Base-by-base conservation (phyloP, 1,284 basidiomycete genomes). In the Boletus holoroseus region DNA sequence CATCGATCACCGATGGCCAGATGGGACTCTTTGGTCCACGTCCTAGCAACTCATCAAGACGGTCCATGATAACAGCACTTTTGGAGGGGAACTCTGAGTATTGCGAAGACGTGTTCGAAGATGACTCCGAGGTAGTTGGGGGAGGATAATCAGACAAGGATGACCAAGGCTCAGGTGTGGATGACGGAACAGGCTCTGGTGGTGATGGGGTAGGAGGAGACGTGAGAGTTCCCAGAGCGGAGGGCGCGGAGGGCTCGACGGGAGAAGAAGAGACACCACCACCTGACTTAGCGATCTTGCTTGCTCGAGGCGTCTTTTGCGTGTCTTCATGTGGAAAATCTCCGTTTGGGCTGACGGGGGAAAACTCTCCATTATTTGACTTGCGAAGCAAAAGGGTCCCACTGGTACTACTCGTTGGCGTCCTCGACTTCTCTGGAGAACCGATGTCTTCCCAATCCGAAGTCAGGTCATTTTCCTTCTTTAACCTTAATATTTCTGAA, bases 1-100 rank as follows among this genome's bases (percentile, higher is more conserved):
- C 83, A 55, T 93, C 91, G 42, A 94, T 75, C 28, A 79, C 76
- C 37, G 78, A 75, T 11, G 83, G 76, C 75, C 81, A 80, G 54
- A 77, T 71, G 0, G 81, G 76, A 63, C 80, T 79, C 60, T 77
- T 79, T 39, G 77, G 79, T 32, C 75, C 82, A 56, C 76, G 82
- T 47, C 72, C 79, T 39, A 81, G 72, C 60, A 77, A 81, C 63
- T 86, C 83, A 40, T 88, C 85, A 36, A 90, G 72, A 15, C 80
- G 76, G 50, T 86, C 81, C 53, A 90, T 72, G 37, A 89, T 70
- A 46, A 72, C 62, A 20, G 64, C 63, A n/a, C 73, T 68, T 50
- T 71, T 69, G 7, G 68, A 67, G 6, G 67, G 68, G 48, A 62
- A 47, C 36, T 66, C 68, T 3, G 73, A 74, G 50, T 70, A 71